phyloP scores from a whole-genome alignment of 78 protist genomes.

The Monosiga brevicollis region DNA sequence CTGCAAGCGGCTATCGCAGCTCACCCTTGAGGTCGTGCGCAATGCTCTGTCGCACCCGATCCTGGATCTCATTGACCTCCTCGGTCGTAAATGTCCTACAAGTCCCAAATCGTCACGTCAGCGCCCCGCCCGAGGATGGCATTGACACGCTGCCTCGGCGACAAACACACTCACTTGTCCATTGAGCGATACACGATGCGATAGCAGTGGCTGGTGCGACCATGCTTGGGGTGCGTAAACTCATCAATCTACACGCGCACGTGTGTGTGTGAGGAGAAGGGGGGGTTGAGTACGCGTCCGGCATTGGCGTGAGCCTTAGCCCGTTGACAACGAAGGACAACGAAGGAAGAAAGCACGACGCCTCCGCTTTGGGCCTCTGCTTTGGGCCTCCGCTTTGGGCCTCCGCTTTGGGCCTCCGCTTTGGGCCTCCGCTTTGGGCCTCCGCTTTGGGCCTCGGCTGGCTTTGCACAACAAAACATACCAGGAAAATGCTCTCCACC shows the following conservation, averaged over 20 bases:
- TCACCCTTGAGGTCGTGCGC: not conserved
- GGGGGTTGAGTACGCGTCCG: no score
- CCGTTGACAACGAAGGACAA: not conserved
- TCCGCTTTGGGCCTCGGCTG: no score
- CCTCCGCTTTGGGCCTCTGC: no score
- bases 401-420: no score
- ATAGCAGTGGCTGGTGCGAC: conserved; percentile 51
- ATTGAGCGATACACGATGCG: conserved; percentile 73
- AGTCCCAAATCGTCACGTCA: conserved; percentile 31
- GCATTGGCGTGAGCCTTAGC: not conserved
- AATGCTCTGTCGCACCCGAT: no score
- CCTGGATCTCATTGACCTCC: conserved; percentile 20
- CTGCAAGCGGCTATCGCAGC: not conserved
- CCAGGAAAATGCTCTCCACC: conserved; percentile 54
- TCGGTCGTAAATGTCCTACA: conserved; percentile 32
- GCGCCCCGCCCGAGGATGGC: conserved; percentile 32
- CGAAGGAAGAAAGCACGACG: not conserved
- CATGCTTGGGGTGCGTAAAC: conserved; percentile 62
- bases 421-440: no score
- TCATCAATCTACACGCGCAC: no score
- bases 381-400: no score
- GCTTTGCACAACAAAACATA: no score
- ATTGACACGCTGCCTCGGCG: no score
- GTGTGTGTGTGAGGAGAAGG: not conserved
- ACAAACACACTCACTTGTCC: no score